These are phyloP conservation scores for Elongisporangium prolatum DNA, from an alignment of 352 stramenopile genomes.

Conservation along the genomic window DNA sequence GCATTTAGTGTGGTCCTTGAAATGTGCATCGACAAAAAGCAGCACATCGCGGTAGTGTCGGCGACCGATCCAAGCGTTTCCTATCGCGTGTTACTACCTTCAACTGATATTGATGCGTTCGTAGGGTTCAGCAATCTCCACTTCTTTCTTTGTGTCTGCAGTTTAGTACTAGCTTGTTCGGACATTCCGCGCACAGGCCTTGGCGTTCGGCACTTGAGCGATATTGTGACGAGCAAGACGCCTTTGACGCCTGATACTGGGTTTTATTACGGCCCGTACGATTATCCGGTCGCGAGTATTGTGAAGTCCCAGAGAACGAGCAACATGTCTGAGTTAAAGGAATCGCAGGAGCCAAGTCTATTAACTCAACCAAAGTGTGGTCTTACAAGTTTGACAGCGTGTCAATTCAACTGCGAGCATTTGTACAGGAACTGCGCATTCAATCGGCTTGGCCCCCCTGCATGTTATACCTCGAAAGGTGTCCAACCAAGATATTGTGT, in stretches of 20 bases:
- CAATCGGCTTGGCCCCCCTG: constrained; percentile 20
- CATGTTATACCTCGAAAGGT: constrained; percentile 19
- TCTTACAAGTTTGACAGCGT: constrained; percentile 34
- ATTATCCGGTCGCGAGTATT: constrained; percentile 31
- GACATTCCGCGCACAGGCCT: constrained; percentile 36
- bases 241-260: constrained; percentile 3
- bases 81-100: not conserved
- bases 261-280: constrained; percentile 27
- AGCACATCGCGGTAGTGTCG: not conserved
- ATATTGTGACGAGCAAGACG: constrained; percentile 6
- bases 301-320: constrained; percentile 3
- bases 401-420: constrained; percentile 23
- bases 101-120: constrained; percentile 2
- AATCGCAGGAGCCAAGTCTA: constrained; percentile 9
- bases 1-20: no score
- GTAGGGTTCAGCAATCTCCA: constrained; percentile 3
- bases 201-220: constrained; percentile 14
- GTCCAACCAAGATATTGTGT: constrained; percentile 6
- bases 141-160: constrained; percentile 4
- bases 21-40: not conserved
- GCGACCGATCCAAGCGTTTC: not conserved
- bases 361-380: constrained; percentile 19
- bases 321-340: constrained; percentile 4
- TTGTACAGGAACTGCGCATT: constrained; percentile 18
- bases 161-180: constrained; percentile 4